These are phyloP conservation scores for Ophiostoma sp. DNA, from an alignment of 2,329 filamentous ascomycete genomes.

Conservation along the genomic window DNA sequence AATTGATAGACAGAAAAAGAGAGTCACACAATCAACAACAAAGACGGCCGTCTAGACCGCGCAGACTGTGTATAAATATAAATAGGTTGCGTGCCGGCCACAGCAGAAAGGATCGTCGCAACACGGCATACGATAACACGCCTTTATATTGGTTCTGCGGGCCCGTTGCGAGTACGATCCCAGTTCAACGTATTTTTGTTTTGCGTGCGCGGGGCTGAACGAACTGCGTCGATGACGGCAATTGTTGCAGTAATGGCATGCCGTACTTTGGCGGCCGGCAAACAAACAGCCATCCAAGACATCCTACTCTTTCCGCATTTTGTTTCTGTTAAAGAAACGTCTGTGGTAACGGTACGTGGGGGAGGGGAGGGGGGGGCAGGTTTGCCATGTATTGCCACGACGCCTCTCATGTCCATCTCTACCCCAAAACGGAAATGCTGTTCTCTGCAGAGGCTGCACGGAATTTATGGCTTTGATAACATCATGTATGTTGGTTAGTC, in stretches of 20 bases:
- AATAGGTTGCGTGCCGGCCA: background rate
- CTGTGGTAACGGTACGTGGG: background rate
- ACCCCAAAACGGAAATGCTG: background rate
- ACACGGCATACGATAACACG: background rate
- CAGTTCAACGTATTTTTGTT: background rate
- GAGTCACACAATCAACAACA: background rate
- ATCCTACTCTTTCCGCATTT: no score
- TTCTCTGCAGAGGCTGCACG: background rate
- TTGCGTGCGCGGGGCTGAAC: background rate
- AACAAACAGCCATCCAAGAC: no score
- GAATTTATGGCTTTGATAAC: constrained; percentile 13
- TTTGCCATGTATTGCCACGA: background rate
- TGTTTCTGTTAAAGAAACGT: no score
- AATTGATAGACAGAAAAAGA: background rate
- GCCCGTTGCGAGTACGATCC: background rate
- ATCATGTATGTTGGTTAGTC: constrained; percentile 5
- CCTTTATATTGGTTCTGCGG: background rate
- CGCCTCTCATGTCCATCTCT: no score
- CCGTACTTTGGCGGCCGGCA: background rate
- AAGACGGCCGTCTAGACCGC: background rate
- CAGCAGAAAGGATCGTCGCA: background rate
- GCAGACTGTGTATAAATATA: background rate
- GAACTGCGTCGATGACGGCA: constrained; percentile 11
- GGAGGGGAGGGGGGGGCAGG: background rate
- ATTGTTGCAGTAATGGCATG: constrained; percentile 1